These are phyloP conservation scores for Mantamonas sphyraenae DNA, from an alignment of 78 protist genomes.

Conservation along the genomic window DNA sequence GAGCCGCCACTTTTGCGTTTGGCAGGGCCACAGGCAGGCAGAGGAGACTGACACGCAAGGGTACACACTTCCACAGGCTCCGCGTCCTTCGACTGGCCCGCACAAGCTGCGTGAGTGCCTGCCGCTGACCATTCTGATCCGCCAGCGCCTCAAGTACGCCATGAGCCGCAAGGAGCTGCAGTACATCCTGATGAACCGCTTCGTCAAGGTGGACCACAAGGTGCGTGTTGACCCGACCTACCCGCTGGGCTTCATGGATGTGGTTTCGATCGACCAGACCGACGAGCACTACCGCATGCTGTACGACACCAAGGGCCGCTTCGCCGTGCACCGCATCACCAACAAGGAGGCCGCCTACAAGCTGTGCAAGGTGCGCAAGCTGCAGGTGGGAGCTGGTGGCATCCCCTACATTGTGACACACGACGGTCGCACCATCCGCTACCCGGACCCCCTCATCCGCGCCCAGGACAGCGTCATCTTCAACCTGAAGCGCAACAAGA, in stretches of 20 bases:
- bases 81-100: constrained; percentile 94
- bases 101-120: constrained; percentile 99
- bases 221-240: constrained; percentile 90
- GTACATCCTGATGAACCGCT: constrained; percentile 81
- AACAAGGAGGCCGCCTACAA: constrained; percentile 89
- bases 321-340: constrained; percentile 83
- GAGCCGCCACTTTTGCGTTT: neutral
- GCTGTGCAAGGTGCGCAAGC: constrained; percentile 75
- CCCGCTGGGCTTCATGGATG: constrained; percentile 99
- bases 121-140: constrained; percentile 87
- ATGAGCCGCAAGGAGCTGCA: constrained; percentile 89
- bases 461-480: constrained; percentile 88
- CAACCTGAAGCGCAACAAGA: constrained; percentile 67
- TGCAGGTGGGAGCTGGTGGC: constrained; percentile 58
- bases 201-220: constrained; percentile 93
- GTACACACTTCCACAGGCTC: constrained; percentile 53
- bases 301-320: constrained; percentile 98
- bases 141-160: constrained; percentile 98
- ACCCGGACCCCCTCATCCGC: constrained; percentile 90
- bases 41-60: neutral
- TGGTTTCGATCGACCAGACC: constrained; percentile 87
- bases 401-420: constrained; percentile 93
- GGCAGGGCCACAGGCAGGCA: neutral
- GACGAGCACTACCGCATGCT: constrained; percentile 96
- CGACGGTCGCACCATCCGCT: constrained; percentile 99